Evolutionary conservation across 2,329 filamentous ascomycete genomes (phyloP).

Genomic region (Akanthomyces dipterigenus): DNA sequence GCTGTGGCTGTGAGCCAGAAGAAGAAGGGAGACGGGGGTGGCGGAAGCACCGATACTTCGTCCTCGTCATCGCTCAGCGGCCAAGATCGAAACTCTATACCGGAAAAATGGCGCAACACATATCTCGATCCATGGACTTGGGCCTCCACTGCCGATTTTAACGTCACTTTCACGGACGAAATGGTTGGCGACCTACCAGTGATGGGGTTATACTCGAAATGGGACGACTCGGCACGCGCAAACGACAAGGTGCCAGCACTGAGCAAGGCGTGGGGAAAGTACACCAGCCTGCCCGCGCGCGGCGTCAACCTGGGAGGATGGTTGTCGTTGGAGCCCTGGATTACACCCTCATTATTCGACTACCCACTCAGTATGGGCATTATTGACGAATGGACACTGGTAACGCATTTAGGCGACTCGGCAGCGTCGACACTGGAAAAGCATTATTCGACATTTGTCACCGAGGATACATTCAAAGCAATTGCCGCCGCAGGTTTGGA

Average conservation of each 20-base stretch:
- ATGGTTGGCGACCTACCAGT: conserved; percentile 81
- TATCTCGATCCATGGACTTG: conserved; percentile 86
- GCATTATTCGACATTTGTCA: conserved; percentile 87
- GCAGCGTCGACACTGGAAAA: conserved; percentile 69
- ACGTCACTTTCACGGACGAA: conserved; percentile 82
- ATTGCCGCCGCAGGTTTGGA: conserved; percentile 86
- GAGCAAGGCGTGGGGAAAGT: conserved; percentile 67
- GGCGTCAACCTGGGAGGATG: conserved; percentile 93
- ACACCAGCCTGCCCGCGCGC: conserved; percentile 70
- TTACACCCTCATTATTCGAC: conserved; percentile 84
- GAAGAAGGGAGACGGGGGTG: conserved; percentile 27
- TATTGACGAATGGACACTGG: conserved; percentile 84
- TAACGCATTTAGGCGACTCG: conserved; percentile 58
- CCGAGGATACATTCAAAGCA: conserved; percentile 72
- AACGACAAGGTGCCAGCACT: conserved; percentile 77
- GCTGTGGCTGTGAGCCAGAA: conserved; percentile 62
- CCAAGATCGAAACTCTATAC: conserved; percentile 51
- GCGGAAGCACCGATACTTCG: conserved; percentile 18
- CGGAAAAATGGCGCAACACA: conserved; percentile 61
- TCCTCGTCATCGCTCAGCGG: conserved; percentile 38
- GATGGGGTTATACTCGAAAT: conserved; percentile 79
- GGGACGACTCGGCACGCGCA: conserved; percentile 74
- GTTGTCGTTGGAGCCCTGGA: conserved; percentile 91
- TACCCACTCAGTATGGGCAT: conserved; percentile 57
- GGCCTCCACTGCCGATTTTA: conserved; percentile 87